Evolutionary conservation across 257 asterid genomes (phyloP), one percentile per base, ranked within the genome.

Genomic region (Salvia miltiorrhiza): DNA sequence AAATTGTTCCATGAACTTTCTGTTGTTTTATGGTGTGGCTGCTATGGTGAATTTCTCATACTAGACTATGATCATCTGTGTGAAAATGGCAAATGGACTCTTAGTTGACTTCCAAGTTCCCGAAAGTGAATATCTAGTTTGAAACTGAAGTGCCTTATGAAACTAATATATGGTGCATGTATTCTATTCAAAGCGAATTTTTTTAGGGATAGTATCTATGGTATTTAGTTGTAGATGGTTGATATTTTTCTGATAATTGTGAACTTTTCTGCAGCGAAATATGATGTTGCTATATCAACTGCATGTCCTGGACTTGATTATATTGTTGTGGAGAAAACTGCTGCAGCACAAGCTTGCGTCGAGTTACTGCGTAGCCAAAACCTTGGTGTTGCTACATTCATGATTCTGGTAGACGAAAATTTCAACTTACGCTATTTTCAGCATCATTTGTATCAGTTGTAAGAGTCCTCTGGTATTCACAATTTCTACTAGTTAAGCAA

Each of bases 301-400:
- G 97, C 97, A 61, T 93, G 99, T 77, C 47, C 80, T 71, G 99
- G 94, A 70, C 96, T 93, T 54, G 99, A 93, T 74, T 88, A 90
- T 75, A 93, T 93, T 68, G 96, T 90, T 28, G 99, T 93, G 53
- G 99, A 93, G 80, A 87, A 93, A 68, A 80, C 97, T 44, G 82
- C 88, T 76, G 82, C 96, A 35, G 96, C 97, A 40, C 89, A 90
- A 79, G 85, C 96, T 32, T 90, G 96, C 13, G 95, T 94, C 37
- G 89, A 89, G 88, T 83, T 94, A 58, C 91, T 91, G 63, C 97
- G 97, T 26, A 78, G 71, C 71, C 81, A 89, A 77, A 78, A 82
- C 72, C 92, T 93, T 67, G 99, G 99, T 74, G 97, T 88, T 77
- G 97, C 96, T 67, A 90, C 99, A 74, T 93, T 87, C 82, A 85